phyloP scores from a whole-genome alignment of 306 rosid species.

The Medicago arabica region DNA sequence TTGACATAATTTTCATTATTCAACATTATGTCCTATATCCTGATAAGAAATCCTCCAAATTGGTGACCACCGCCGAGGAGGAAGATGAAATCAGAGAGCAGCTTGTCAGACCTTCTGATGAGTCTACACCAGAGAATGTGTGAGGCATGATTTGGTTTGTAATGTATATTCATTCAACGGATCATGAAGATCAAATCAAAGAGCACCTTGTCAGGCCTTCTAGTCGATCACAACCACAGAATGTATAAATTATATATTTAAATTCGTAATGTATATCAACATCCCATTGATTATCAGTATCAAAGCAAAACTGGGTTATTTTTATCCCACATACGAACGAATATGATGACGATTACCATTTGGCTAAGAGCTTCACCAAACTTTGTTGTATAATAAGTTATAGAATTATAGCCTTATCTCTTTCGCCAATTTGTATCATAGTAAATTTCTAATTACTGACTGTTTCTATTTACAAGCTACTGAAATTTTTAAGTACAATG shows the following conservation, averaged over 20 bases:
- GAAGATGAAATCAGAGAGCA: constrained; percentile 45
- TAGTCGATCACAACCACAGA: constrained; percentile 35
- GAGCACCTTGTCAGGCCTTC: constrained; percentile 43
- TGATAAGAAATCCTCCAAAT: constrained; percentile 30
- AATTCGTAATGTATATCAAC: constrained; percentile 19
- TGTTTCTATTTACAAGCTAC: too few relatives aligned
- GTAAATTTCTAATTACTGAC: too few relatives aligned
- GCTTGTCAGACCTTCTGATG: constrained; percentile 47
- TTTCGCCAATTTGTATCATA: constrained; percentile 26
- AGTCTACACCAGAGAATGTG: constrained; percentile 44
- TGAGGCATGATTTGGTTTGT: constrained; percentile 33
- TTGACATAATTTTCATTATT: constrained; percentile 64
- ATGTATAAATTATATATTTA: constrained; percentile 38
- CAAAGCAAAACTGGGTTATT: constrained; percentile 2
- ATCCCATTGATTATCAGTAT: constrained; percentile 14
- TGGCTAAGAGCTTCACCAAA: constrained; percentile 9
- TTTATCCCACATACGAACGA: neutral
- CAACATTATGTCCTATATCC: constrained; percentile 54
- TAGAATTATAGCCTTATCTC: constrained; percentile 16
- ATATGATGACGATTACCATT: too few relatives aligned
- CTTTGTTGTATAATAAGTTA: constrained; percentile 15
- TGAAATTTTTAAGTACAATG: too few relatives aligned
- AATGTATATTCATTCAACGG: constrained; percentile 4
- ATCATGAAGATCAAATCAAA: constrained; percentile 36
- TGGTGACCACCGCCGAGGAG: constrained; percentile 13